Percentiles rank a stretch among this genome's conserved stretches.
Evolutionary conservation across 495 filamentous ascomycete genomes (phyloP).

Genomic region (Trichoderma parareesei): DNA sequence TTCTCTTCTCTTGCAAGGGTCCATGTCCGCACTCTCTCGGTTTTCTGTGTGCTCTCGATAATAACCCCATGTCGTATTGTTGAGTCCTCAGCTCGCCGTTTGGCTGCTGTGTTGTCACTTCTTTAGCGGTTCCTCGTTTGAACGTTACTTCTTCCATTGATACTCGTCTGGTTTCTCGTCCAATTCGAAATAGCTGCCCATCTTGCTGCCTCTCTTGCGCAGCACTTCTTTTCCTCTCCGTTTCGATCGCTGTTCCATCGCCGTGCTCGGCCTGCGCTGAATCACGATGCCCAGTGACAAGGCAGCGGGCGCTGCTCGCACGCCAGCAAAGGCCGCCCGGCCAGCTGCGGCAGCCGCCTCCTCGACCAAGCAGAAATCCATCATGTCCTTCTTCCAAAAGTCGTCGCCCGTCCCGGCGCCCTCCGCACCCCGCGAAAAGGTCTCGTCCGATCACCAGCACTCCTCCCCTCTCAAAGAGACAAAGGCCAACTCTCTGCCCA

Average conservation of each 20-base stretch:
- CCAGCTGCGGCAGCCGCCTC: constrained; percentile 23
- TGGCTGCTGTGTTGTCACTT: background rate
- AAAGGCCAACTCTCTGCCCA: constrained; percentile 34
- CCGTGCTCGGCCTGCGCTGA: background rate
- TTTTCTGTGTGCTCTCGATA: no score
- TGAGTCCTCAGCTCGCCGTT: background rate
- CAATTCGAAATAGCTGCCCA: background rate
- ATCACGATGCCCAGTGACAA: constrained; percentile 3
- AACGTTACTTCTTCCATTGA: background rate
- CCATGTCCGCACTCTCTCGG: background rate
- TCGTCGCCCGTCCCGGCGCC: constrained; percentile 37
- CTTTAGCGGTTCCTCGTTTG: background rate
- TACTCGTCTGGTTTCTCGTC: background rate
- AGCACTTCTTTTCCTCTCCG: no score
- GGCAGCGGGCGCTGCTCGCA: constrained; percentile 25
- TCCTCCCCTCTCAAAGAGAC: constrained; percentile 38
- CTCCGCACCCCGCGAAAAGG: constrained; percentile 18
- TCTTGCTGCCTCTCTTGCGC: background rate
- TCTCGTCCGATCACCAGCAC: constrained; percentile 12
- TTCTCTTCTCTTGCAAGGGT: background rate
- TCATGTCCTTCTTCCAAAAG: constrained; percentile 81
- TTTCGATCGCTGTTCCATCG: background rate
- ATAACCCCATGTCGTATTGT: background rate
- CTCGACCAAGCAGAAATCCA: constrained; percentile 64
- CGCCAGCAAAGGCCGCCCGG: constrained; percentile 34